Evolutionary conservation across 2,329 filamentous ascomycete species (phyloP).

Genomic region (Magnaporthiopsis poae): DNA sequence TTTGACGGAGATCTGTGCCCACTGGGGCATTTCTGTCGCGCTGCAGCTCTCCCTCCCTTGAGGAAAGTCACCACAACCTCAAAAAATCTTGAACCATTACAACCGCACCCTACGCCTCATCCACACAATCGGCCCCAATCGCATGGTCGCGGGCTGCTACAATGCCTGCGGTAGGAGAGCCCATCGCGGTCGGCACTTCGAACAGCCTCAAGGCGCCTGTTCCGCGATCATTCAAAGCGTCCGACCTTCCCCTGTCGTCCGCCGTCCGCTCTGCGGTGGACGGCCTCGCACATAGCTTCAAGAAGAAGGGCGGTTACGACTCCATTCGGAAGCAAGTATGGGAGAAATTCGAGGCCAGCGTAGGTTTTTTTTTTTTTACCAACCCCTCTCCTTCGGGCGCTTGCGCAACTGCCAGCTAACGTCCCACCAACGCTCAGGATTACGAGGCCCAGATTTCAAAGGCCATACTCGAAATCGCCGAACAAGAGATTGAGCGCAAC

Average conservation of each 20-base stretch:
- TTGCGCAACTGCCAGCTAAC: not conserved
- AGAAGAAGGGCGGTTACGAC: constrained; percentile 79
- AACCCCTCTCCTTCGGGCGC: not conserved
- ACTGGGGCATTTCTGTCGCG: not conserved
- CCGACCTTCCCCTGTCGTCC: constrained; percentile 63
- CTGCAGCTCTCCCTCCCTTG: too few relatives aligned
- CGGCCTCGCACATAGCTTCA: constrained; percentile 67
- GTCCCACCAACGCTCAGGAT: constrained; percentile 36
- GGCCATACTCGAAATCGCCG: constrained; percentile 59
- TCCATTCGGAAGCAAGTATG: constrained; percentile 66
- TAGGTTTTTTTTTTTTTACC: constrained; percentile 25
- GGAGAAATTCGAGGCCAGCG: constrained; percentile 62
- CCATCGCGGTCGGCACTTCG: not conserved
- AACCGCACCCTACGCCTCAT: not conserved
- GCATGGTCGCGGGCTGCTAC: not conserved
- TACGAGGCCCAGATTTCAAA: constrained; percentile 59
- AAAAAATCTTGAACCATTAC: not conserved
- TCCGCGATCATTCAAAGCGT: constrained; percentile 55
- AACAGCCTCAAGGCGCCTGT: constrained; percentile 6
- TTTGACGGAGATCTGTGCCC: not conserved
- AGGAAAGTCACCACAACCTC: not conserved
- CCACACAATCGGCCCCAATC: not conserved
- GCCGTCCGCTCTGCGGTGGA: constrained; percentile 67
- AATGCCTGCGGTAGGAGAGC: constrained; percentile 12
- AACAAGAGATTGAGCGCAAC: constrained; percentile 66